These are phyloP conservation scores for Akebia trifoliata DNA, from an alignment of 164 flowering plant genomes.

Conservation along the genomic window DNA sequence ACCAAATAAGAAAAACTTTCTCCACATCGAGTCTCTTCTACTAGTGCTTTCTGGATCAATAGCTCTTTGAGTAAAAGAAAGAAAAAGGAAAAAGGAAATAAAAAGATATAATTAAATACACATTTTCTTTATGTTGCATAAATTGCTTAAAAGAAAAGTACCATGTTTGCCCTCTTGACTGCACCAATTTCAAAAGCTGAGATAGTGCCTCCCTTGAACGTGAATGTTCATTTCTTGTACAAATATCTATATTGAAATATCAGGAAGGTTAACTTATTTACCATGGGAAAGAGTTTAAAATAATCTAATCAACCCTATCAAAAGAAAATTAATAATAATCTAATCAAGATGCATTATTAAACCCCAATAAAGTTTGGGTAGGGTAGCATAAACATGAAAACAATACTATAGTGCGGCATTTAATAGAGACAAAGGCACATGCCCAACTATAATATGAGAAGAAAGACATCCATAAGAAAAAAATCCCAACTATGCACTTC, in stretches of 20 bases:
- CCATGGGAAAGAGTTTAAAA: background rate
- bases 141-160: constrained; percentile 16
- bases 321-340: background rate
- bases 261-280: background rate
- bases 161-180: constrained; percentile 40
- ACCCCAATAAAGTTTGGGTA: no score
- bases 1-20: background rate
- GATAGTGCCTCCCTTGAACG: constrained; percentile 45
- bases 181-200: constrained; percentile 42
- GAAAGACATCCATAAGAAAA: no score
- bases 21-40: background rate
- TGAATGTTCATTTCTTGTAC: constrained; percentile 26
- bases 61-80: background rate
- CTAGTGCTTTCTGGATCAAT: background rate
- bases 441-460: no score
- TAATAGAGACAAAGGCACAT: no score
- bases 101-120: background rate
- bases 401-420: no score
- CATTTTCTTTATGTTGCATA: background rate
- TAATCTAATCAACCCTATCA: background rate
- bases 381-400: no score
- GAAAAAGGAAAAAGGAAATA: background rate
- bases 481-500: no score
- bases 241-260: constrained; percentile 38
- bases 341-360: no score